Percentiles rank a stretch among this genome's conserved stretches.
phyloP scores from a whole-genome alignment of 441 rosid species.

The Jatropha podagrica region DNA sequence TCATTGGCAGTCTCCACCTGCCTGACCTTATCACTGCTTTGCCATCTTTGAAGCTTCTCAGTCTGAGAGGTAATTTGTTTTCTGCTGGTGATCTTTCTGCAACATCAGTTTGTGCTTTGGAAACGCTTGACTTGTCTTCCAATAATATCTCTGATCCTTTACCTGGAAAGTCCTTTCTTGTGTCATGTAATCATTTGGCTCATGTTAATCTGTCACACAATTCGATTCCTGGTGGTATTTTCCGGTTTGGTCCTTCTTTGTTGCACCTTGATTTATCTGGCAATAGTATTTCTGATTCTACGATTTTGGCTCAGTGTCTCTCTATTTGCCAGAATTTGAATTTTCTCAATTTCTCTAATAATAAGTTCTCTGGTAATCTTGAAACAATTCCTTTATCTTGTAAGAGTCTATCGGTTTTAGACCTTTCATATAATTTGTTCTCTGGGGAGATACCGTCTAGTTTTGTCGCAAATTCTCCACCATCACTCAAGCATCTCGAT shows the following conservation, averaged over 20 bases:
- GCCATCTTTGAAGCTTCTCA: constrained; percentile 47
- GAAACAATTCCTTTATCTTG: constrained; percentile 32
- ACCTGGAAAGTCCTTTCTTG: constrained; percentile 39
- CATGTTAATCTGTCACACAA: constrained; percentile 54
- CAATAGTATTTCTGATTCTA: constrained; percentile 50
- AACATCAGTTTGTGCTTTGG: constrained; percentile 36
- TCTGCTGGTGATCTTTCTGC: constrained; percentile 52
- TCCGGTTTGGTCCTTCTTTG: constrained; percentile 48
- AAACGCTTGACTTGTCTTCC: constrained; percentile 53
- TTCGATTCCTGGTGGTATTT: constrained; percentile 49
- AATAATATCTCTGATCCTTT: constrained; percentile 49
- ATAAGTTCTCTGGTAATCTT: constrained; percentile 51
- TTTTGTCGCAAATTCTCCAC: constrained; percentile 41
- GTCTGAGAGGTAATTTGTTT: constrained; percentile 56
- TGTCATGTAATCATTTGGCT: constrained; percentile 37
- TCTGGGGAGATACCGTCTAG: constrained; percentile 55
- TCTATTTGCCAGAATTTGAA: constrained; percentile 56
- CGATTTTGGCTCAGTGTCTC: constrained; percentile 33
- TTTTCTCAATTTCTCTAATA: constrained; percentile 54
- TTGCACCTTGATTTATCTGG: constrained; percentile 59
- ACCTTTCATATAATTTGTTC: constrained; percentile 60
- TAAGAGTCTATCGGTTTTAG: constrained; percentile 52
- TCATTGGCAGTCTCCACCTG: constrained; percentile 52
- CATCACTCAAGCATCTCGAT: constrained; percentile 55
- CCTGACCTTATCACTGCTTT: constrained; percentile 50